Evolutionary conservation across 176 grass and related monocot genomes (phyloP).

Genomic region (Musa acuminata): DNA sequence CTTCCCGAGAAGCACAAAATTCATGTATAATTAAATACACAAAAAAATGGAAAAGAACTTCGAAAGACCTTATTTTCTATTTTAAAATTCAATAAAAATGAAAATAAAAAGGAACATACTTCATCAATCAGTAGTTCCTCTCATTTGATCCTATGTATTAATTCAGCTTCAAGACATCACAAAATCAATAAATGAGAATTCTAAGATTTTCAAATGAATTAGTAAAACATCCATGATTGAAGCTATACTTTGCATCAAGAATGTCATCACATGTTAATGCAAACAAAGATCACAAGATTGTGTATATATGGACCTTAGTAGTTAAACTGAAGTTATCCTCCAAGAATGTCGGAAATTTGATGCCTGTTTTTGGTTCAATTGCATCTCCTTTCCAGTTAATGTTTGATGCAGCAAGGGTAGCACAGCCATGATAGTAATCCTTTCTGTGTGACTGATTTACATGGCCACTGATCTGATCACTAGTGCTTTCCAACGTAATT

Average conservation of each 20-base stretch:
- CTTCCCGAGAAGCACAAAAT: no score
- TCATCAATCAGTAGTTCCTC: no score
- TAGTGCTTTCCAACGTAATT: constrained; percentile 36
- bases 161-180: neutral
- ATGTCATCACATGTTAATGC: neutral
- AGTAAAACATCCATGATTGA: no score
- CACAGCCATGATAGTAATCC: constrained; percentile 31
- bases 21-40: no score
- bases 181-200: neutral
- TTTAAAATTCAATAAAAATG: no score
- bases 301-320: constrained; percentile 32
- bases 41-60: no score
- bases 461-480: constrained; percentile 16
- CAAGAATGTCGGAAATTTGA: constrained; percentile 76
- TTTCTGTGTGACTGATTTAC: constrained; percentile 23
- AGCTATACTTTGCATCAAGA: neutral
- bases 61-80: no score
- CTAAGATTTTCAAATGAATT: no score
- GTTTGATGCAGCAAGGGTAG: constrained; percentile 37
- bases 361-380: constrained; percentile 94
- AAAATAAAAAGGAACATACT: no score
- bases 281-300: neutral
- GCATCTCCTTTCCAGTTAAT: constrained; percentile 58
- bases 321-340: constrained; percentile 49
- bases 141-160: no score